Conservation (phyloP, 2,329 filamentous ascomycete species). For the Thelonectria blattea region DNA sequence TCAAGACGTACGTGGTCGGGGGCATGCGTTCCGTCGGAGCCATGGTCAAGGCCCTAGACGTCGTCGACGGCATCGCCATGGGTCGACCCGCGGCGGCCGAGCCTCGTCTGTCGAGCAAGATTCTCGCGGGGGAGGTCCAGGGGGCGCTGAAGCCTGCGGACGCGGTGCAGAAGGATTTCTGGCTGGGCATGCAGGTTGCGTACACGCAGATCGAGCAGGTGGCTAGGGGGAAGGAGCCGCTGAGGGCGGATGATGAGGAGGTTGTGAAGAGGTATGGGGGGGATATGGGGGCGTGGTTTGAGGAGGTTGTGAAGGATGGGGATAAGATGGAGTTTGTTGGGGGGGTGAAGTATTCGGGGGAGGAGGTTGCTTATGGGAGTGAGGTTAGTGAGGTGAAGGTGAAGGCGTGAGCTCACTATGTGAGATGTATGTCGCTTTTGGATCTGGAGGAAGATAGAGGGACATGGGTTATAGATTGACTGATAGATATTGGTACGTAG, state of each 20-base stretch:
- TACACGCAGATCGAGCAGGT: constrained; percentile 31
- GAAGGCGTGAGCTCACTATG: background rate
- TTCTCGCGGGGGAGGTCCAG: constrained; percentile 34
- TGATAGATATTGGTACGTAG: too few species aligned
- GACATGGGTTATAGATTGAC: too few species aligned
- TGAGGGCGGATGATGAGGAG: constrained; percentile 33
- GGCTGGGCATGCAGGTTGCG: constrained; percentile 12
- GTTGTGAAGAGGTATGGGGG: constrained; percentile 28
- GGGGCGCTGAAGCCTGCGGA: constrained; percentile 27
- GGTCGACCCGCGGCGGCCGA: constrained; percentile 46
- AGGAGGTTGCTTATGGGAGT: constrained; percentile 25
- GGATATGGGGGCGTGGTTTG: constrained; percentile 34
- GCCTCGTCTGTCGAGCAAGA: constrained; percentile 39
- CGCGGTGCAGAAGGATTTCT: constrained; percentile 24
- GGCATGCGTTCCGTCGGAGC: constrained; percentile 60
- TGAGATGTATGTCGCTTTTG: too few species aligned
- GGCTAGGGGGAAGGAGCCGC: constrained; percentile 33
- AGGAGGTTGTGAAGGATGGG: constrained; percentile 34
- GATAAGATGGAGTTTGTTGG: constrained; percentile 37
- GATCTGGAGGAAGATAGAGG: background rate
- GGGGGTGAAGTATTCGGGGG: constrained; percentile 32
- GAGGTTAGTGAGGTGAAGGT: too few species aligned
- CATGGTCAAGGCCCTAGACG: constrained; percentile 63
- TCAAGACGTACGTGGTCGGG: constrained; percentile 63
- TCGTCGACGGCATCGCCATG: constrained; percentile 65